These are phyloP conservation scores for Lithohypha guttulata DNA, from an alignment of 2,329 filamentous ascomycete species.

Conservation along the genomic window DNA sequence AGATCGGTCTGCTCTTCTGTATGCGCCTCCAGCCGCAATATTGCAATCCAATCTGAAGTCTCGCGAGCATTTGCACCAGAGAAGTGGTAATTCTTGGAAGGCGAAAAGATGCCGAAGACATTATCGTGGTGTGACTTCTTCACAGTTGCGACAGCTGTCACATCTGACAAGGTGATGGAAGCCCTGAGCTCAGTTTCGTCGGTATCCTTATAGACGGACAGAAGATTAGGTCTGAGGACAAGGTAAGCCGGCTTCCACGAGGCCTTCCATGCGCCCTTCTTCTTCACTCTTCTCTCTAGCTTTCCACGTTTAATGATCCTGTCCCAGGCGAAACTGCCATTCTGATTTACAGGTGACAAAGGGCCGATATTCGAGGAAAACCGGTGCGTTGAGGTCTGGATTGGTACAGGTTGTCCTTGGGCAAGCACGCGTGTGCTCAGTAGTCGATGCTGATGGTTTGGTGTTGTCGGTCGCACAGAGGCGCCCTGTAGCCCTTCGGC, in stretches of 20 bases:
- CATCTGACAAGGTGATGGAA: constrained; percentile 76
- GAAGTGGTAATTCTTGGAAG: constrained; percentile 82
- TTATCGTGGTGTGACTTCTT: constrained; percentile 79
- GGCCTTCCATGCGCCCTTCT: constrained; percentile 55
- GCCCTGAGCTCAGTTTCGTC: constrained; percentile 82
- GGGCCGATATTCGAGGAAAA: constrained; percentile 49
- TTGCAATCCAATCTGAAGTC: constrained; percentile 73
- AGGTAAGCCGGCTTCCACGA: constrained; percentile 85
- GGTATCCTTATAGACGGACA: constrained; percentile 87
- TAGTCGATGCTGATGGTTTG: background rate
- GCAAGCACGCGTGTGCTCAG: constrained; percentile 9
- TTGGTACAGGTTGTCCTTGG: constrained; percentile 12
- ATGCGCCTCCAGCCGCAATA: constrained; percentile 67
- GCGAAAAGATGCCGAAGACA: constrained; percentile 86
- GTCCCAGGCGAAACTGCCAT: constrained; percentile 93
- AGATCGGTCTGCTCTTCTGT: constrained; percentile 81
- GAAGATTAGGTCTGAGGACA: constrained; percentile 76
- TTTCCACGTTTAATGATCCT: constrained; percentile 82
- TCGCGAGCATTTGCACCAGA: constrained; percentile 64
- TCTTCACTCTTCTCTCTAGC: constrained; percentile 78
- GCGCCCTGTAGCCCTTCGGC: constrained; percentile 1
- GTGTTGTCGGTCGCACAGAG: constrained; percentile 9
- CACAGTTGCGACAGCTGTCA: constrained; percentile 81
- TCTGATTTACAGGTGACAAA: constrained; percentile 81
- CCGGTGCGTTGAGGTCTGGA: background rate